Evolutionary conservation across 305 asterid genomes (phyloP), one percentile per base, ranked within the genome.

Genomic region (Euphrasia arctica): DNA sequence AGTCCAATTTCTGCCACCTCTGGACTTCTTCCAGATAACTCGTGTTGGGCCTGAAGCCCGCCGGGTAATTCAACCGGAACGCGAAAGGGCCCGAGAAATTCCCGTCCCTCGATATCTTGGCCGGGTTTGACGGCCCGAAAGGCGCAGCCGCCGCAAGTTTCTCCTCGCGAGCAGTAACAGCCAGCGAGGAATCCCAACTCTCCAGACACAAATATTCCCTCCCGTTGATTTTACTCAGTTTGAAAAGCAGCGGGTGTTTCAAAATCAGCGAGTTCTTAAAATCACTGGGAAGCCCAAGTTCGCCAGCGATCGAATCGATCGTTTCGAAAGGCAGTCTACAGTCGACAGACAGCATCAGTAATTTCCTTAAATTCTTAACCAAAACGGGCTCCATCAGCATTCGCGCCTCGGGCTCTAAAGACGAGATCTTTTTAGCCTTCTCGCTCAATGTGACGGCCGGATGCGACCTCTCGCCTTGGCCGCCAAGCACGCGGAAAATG

Each of bases 1-100:
- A 86, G 27, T 88, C 96, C 96, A 93, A 39, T 75, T 80, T 88
- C 79, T 93, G 99, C 99, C 99, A 93, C 72, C 79, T 88, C 72
- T 70, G 81, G n/a, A 90, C 77, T 74, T 85, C 94, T 75, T 84
- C 79, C 4, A 93, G 82, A 75, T 93, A 93, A 70, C 87, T 82
- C 86, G 65, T 70, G 28, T 93, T 86, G 15, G 97, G 95, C 82
- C 99, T 88, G 69, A 93, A 90, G 50, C 97, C 95, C 14, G 80
- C 85, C 31, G 97, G 92, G 61, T 78, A 90, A 67, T 64, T 80
- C 78, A 93, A 64, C 0, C 55, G 85, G 70, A 93, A 93, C 0
- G 97, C 87, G 34, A 70, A 80, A 29, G 88, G 95, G 54, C 95
- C 95, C 0, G 51, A n/a, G 74, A 80, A 80, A 82, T 88, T 86